Percentiles rank a stretch among this genome's conserved stretches.
phyloP scores from a whole-genome alignment of 129 eudicot species.

The Pseudognaphalium luteoalbum region DNA sequence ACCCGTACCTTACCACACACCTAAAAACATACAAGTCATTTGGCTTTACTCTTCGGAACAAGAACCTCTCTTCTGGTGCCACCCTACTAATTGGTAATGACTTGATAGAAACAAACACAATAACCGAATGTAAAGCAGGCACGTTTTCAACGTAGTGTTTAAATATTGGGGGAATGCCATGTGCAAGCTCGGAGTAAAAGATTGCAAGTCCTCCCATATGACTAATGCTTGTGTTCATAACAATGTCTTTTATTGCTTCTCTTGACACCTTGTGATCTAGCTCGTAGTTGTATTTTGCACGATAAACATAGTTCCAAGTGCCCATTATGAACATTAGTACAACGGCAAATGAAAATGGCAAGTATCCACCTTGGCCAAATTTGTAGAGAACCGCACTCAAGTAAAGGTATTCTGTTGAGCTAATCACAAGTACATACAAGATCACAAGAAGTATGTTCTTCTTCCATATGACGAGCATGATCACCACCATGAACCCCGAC shows the following conservation, averaged over 20 bases:
- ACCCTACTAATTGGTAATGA: constrained; percentile 67
- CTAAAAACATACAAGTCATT: constrained; percentile 57
- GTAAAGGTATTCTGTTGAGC: constrained; percentile 54
- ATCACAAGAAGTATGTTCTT: constrained; percentile 49
- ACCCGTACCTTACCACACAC: constrained; percentile 86
- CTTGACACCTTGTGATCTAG: constrained; percentile 58
- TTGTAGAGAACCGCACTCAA: constrained; percentile 66
- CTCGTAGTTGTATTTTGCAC: constrained; percentile 69
- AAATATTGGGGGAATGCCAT: constrained; percentile 88
- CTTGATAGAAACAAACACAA: constrained; percentile 72
- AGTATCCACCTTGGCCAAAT: constrained; percentile 69
- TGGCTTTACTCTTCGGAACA: constrained; percentile 63
- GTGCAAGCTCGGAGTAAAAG: constrained; percentile 85
- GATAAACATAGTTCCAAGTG: constrained; percentile 69
- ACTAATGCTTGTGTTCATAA: constrained; percentile 22
- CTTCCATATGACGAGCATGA: constrained; percentile 87
- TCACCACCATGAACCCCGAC: constrained; percentile 58
- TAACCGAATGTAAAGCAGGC: constrained; percentile 71
- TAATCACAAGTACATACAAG: constrained; percentile 44
- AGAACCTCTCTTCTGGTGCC: constrained; percentile 65
- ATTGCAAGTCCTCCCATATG: constrained; percentile 64
- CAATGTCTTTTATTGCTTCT: constrained; percentile 43
- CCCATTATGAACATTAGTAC: constrained; percentile 55
- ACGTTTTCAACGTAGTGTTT: constrained; percentile 69
- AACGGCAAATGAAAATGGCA: constrained; percentile 60